Percentiles rank a stretch among this genome's conserved stretches.
Evolutionary conservation across 257 asterid genomes (phyloP).

Genomic region (Jasminum sambac): DNA sequence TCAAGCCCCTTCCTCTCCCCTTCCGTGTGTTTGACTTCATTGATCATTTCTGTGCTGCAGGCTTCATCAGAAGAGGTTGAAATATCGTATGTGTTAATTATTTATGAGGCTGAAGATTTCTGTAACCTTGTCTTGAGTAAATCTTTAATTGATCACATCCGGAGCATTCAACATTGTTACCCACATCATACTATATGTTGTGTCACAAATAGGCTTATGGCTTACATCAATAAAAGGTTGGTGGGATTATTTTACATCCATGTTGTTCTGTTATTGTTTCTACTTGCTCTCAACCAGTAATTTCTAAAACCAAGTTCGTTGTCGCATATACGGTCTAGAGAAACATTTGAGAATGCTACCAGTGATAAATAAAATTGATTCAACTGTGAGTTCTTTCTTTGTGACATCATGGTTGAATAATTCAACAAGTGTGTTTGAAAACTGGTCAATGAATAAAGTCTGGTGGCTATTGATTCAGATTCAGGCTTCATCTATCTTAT

Average conservation of each 20-base stretch:
- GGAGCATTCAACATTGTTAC: constrained; percentile 55
- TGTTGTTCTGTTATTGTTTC: neutral
- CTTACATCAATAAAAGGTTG: constrained; percentile 81
- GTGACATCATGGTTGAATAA: neutral
- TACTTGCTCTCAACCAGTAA: neutral
- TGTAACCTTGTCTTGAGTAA: constrained; percentile 58
- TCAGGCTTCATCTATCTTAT: neutral
- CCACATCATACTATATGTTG: constrained; percentile 82
- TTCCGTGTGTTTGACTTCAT: no score
- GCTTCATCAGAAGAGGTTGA: constrained; percentile 44
- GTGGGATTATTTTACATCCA: constrained; percentile 18
- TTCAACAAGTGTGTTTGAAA: neutral
- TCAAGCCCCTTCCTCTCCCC: neutral
- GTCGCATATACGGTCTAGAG: neutral
- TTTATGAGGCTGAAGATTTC: constrained; percentile 90
- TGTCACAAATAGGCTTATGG: constrained; percentile 76
- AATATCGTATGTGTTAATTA: constrained; percentile 59
- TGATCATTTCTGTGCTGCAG: constrained; percentile 43
- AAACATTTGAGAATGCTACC: neutral
- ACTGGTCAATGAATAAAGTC: neutral
- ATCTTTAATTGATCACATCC: constrained; percentile 61
- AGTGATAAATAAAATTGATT: neutral
- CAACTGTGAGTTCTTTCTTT: neutral
- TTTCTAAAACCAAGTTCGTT: neutral
- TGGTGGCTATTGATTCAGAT: neutral